phyloP scores from a whole-genome alignment of 805 yeast species.

The Lipomyces chichibuensis region DNA sequence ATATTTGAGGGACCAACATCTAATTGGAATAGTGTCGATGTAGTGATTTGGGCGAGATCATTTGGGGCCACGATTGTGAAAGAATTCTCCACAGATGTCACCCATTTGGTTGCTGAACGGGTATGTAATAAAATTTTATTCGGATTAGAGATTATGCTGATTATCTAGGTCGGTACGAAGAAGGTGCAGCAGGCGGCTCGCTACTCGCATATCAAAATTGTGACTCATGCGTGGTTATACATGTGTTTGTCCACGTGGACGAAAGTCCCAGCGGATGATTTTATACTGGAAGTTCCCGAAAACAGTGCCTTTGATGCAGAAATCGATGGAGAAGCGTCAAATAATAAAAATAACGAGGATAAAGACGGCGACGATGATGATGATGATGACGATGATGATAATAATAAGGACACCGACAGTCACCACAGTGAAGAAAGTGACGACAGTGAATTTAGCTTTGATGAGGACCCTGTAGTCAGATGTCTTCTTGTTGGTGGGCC shows the following conservation, averaged over 20 bases:
- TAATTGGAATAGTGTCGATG: constrained; percentile 57
- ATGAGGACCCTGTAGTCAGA: background rate
- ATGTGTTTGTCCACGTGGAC: constrained; percentile 81
- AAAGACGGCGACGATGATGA: background rate
- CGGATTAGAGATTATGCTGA: background rate
- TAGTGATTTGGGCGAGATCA: constrained; percentile 87
- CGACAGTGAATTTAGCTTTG: background rate
- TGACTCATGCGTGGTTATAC: constrained; percentile 90
- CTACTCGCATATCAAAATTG: constrained; percentile 68
- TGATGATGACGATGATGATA: constrained; percentile 6
- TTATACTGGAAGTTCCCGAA: constrained; percentile 33
- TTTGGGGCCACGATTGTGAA: constrained; percentile 86
- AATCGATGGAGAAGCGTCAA: constrained; percentile 30
- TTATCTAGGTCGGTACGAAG: constrained; percentile 68
- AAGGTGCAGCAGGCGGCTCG: constrained; percentile 81
- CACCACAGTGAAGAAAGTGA: constrained; percentile 1
- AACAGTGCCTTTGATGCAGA: constrained; percentile 26
- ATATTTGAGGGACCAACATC: background rate
- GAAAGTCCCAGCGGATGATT: constrained; percentile 64
- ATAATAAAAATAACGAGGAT: constrained; percentile 10
- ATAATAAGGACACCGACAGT: constrained; percentile 1
- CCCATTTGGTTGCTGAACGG: constrained; percentile 76
- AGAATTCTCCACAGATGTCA: constrained; percentile 70
- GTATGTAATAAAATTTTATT: background rate
- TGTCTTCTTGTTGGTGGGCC: background rate